Evolutionary conservation across 306 rosid genomes (phyloP).

Genomic region (Begonia fuchsioides): DNA sequence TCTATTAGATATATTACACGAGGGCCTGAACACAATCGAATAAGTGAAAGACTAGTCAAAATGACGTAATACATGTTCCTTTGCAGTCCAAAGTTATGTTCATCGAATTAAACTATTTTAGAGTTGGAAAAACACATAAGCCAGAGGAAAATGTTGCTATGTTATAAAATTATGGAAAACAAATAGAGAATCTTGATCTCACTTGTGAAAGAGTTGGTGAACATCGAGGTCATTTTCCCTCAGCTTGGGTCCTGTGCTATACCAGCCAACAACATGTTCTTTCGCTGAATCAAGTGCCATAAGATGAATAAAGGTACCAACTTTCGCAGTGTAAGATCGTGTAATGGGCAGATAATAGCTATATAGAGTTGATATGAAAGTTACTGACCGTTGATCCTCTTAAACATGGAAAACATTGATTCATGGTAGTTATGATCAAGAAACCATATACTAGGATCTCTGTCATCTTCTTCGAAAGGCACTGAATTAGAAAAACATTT

Average conservation of each 20-base stretch:
- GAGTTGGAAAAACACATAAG: background rate
- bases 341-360: background rate
- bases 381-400: slow-evolving; percentile 60
- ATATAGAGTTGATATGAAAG: too few species aligned
- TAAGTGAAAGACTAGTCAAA: background rate
- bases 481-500: slow-evolving; percentile 23
- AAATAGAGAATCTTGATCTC: slow-evolving; percentile 7
- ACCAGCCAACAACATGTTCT: slow-evolving; percentile 87
- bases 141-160: too few species aligned
- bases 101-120: background rate
- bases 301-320: too few species aligned
- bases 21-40: background rate
- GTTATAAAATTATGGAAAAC: too few species aligned
- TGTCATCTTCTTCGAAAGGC: slow-evolving; percentile 86
- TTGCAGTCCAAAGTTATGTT: background rate
- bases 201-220: slow-evolving; percentile 65
- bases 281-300: slow-evolving; percentile 34
- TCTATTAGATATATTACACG: background rate
- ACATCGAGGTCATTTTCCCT: slow-evolving; percentile 77
- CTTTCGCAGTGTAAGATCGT: background rate
- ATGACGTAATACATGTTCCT: background rate
- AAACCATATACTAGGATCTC: slow-evolving; percentile 80
- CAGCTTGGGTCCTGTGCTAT: slow-evolving; percentile 77
- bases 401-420: slow-evolving; percentile 82
- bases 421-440: slow-evolving; percentile 84